Evolutionary conservation across 108 stramenopile species (phyloP).

Genomic region (Licmophora abbreviata): DNA sequence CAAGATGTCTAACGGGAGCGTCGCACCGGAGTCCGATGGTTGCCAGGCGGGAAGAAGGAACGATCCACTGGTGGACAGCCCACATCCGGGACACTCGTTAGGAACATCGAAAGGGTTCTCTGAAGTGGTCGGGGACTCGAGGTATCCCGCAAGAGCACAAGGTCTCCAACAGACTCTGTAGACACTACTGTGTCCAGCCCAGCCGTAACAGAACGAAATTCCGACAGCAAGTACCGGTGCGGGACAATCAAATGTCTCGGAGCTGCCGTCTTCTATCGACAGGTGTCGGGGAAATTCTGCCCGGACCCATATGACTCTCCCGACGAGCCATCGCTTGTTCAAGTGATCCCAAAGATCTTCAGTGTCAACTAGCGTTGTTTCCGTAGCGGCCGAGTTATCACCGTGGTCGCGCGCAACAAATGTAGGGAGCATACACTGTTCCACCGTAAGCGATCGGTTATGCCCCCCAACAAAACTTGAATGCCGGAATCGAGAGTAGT

Average conservation of each 20-base stretch:
- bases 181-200: constrained; percentile 1
- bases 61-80: neutral
- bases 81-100: constrained; percentile 8
- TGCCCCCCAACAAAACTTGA: constrained; percentile 30
- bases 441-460: constrained; percentile 9
- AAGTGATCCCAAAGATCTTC: neutral
- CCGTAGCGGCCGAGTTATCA: no score
- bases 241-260: constrained; percentile 11
- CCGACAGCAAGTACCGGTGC: constrained; percentile 17
- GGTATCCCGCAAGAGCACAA: no score
- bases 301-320: constrained; percentile 10
- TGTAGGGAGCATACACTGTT: constrained; percentile 21
- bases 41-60: constrained; percentile 26
- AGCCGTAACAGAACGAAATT: constrained; percentile 13
- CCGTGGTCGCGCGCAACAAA: neutral
- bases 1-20: no score
- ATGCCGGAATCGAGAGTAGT: constrained; percentile 31
- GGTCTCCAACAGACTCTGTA: constrained; percentile 29
- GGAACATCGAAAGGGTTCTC: neutral
- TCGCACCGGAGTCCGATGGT: no score
- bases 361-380: no score
- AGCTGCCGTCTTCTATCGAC: constrained; percentile 2
- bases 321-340: constrained; percentile 6
- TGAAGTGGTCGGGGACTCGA: neutral
- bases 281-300: constrained; percentile 8